Conservation (phyloP, 768 basidiomycete genomes). For the Suillus occidentalis region DNA sequence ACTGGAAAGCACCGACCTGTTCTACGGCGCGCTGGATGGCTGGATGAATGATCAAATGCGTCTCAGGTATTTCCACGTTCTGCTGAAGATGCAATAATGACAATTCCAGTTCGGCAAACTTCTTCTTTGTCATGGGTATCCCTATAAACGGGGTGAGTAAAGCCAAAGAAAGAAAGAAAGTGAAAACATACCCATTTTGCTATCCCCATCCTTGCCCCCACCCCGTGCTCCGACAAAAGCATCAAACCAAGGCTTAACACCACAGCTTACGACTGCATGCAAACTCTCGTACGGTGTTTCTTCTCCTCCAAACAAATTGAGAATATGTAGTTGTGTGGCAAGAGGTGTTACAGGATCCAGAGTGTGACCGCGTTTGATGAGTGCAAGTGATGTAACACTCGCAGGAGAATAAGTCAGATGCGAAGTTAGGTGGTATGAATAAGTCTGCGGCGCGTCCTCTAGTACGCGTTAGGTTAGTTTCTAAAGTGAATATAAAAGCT, state of each 20-base stretch:
- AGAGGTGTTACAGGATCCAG: slow-evolving; percentile 82
- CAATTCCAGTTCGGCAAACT: slow-evolving; percentile 96
- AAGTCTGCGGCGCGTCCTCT: slow-evolving; percentile 69
- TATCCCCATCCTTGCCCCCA: slow-evolving; percentile 72
- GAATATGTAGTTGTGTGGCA: slow-evolving; percentile 83
- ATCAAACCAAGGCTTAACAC: slow-evolving; percentile 98
- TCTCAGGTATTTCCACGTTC: slow-evolving; percentile 99
- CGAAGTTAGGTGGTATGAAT: slow-evolving; percentile 66
- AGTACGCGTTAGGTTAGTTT: slow-evolving; percentile 15
- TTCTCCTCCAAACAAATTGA: slow-evolving; percentile 88
- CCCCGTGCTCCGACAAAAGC: slow-evolving; percentile 89
- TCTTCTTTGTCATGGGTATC: slow-evolving; percentile 98
- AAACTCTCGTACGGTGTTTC: slow-evolving; percentile 94
- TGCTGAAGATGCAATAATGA: slow-evolving; percentile 94
- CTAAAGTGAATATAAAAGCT: slow-evolving; percentile 18
- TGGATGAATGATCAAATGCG: slow-evolving; percentile 89
- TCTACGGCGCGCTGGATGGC: slow-evolving; percentile 86
- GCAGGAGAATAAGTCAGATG: slow-evolving; percentile 79
- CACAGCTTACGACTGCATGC: slow-evolving; percentile 92
- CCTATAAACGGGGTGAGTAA: slow-evolving; percentile 37
- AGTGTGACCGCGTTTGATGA: slow-evolving; percentile 88
- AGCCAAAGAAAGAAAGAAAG: not conserved
- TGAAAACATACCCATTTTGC: slow-evolving; percentile 67
- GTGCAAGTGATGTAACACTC: slow-evolving; percentile 82
- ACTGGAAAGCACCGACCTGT: slow-evolving; percentile 37